Percentiles rank a stretch among this genome's conserved stretches.
Conservation (phyloP, 2,329 filamentous ascomycete species). For the Stemphylium lycopersici region DNA sequence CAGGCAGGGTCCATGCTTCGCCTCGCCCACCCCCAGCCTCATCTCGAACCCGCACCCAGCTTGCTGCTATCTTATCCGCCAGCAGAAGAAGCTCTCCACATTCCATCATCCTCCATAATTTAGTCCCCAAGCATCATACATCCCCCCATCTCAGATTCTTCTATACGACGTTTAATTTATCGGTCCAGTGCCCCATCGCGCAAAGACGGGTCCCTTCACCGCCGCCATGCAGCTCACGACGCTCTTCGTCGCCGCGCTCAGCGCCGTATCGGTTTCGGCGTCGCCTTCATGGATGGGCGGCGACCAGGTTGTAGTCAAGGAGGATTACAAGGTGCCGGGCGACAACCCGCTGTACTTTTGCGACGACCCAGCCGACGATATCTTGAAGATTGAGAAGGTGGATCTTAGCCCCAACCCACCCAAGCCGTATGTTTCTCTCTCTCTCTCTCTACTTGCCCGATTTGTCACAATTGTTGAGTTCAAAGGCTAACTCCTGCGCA, state of each 20-base stretch:
- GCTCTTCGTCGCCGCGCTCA: slow-evolving; percentile 51
- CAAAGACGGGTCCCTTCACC: slow-evolving; percentile 1
- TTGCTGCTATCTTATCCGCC: slow-evolving; percentile 11
- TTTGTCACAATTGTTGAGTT: background rate
- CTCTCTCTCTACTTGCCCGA: background rate
- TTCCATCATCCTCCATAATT: slow-evolving; percentile 1
- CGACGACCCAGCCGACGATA: slow-evolving; percentile 69
- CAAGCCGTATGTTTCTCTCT: slow-evolving; percentile 67
- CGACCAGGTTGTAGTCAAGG: slow-evolving; percentile 56
- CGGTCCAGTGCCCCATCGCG: background rate
- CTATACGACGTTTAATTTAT: background rate
- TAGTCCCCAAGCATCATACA: background rate
- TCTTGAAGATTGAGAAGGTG: slow-evolving; percentile 78
- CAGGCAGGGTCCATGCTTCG: slow-evolving; percentile 15
- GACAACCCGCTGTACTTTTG: slow-evolving; percentile 87
- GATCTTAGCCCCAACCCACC: slow-evolving; percentile 88
- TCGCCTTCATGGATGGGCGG: slow-evolving; percentile 51
- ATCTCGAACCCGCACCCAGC: background rate
- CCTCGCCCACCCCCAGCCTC: slow-evolving; percentile 7
- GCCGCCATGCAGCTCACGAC: slow-evolving; percentile 44
- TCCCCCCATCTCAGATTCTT: too few relatives aligned
- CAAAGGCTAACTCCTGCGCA: slow-evolving; percentile 48
- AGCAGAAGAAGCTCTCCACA: slow-evolving; percentile 11
- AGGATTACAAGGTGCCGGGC: slow-evolving; percentile 73
- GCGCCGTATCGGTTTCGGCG: slow-evolving; percentile 51